Evolutionary conservation across 768 basidiomycete genomes (phyloP).

Genomic region (Phlegmacium glaucopus): DNA sequence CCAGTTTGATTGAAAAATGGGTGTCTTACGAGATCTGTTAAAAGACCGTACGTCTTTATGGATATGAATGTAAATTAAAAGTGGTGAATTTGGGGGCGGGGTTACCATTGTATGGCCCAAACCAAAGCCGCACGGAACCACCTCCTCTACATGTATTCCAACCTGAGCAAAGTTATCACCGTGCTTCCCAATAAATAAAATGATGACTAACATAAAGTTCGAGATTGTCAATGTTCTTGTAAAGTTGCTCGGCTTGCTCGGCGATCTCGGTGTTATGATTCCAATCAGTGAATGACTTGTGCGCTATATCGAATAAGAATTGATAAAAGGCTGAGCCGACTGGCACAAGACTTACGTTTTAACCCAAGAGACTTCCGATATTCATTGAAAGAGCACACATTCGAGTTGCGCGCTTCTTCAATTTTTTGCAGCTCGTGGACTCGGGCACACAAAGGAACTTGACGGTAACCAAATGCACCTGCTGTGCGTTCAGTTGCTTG

Average conservation of each 20-base stretch:
- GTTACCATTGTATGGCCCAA: conserved; percentile 26
- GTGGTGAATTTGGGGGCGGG: too few species aligned
- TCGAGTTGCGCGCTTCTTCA: not conserved
- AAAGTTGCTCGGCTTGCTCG: not conserved
- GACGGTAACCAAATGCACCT: not conserved
- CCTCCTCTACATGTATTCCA: not conserved
- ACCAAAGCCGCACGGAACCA: conserved; percentile 7
- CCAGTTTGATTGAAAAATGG: too few species aligned
- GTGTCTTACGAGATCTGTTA: too few species aligned
- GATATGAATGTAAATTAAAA: too few species aligned
- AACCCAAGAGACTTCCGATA: conserved; percentile 2
- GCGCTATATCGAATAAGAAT: not conserved
- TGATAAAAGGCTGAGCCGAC: not conserved
- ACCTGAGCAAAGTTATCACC: not conserved
- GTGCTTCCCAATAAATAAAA: not conserved
- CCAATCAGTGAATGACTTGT: not conserved
- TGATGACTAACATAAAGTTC: not conserved
- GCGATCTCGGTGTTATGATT: not conserved
- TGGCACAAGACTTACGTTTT: conserved; percentile 2
- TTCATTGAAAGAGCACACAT: conserved; percentile 4
- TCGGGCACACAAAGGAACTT: not conserved
- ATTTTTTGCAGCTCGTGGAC: not conserved
- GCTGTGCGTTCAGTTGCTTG: conserved; percentile 17
- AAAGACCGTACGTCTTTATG: too few species aligned
- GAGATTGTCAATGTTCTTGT: conserved; percentile 1